Base-by-base conservation (phyloP, 2,329 filamentous ascomycete genomes). In the Tolypocladium nubicola region DNA sequence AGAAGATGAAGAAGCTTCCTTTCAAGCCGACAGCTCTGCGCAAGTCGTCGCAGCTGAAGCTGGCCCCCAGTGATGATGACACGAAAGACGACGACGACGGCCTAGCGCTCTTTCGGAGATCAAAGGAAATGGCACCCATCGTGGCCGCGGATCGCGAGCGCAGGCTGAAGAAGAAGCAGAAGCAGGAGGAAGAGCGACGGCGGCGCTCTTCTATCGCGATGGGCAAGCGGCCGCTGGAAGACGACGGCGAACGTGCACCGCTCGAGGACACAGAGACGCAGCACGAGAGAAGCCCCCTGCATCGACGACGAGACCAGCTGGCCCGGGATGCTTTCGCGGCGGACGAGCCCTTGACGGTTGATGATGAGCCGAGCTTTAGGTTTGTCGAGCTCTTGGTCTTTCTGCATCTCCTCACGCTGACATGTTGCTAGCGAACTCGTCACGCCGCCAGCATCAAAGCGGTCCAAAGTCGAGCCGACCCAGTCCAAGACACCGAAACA, bases 21-120 rank as follows among this genome's bases (percentile, higher is more conserved):
- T 80, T 80, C 66, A 80, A 80, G 60, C 76, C 76, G 14, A 79
- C 77, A 2, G 75, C 71, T 23, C 66, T 75, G 60, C 74, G 71
- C 52, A 68, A 66, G 43, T 65, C 65, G 49, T 63, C 67, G 1
- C 61, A 60, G 30, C 65, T 71, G 2, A 67, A 64, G n/a, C 57
- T 65, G 19, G 59, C 62, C 21, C 57, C 55, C 52, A 54, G 56
- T 52, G 55, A 38, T 1, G 57, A 63, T 3, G 57, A 60, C 8
- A 33, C 38, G 21, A 52, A 58, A 33, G 60, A 62, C 9, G 60
- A 68, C 11, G 67, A 68, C 19, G 68, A 75, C 43, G 71, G 66
- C 2, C 70, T 83, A 13, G 71, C 70, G 2, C 68, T 83, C 7
- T 84, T 84, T 61, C 73, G 75, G 47, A 76, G 78, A 6, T 72